These are phyloP conservation scores for Prunus armeniaca DNA, from an alignment of 306 rosid genomes.

Conservation along the genomic window DNA sequence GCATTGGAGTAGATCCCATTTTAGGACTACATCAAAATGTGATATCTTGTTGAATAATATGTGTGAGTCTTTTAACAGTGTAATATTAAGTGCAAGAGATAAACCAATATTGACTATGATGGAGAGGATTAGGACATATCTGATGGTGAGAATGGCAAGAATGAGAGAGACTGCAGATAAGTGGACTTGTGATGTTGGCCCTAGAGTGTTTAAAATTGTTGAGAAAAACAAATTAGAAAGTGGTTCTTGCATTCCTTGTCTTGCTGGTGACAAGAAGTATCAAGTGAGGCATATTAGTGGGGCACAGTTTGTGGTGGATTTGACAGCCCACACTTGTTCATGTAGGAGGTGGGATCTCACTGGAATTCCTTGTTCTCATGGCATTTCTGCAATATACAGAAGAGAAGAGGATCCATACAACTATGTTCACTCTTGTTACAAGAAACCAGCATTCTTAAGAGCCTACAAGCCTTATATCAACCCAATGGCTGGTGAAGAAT, in stretches of 20 bases:
- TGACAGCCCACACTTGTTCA: neutral
- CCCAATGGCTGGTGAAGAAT: too few relatives aligned
- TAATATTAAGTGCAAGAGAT: neutral
- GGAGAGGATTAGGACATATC: neutral
- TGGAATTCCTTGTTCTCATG: neutral
- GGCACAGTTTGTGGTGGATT: neutral
- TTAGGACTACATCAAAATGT: neutral
- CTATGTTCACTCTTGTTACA: neutral
- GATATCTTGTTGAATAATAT: neutral
- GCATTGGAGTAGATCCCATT: too few relatives aligned
- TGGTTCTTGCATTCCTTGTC: neutral
- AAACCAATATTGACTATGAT: neutral
- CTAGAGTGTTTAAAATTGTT: neutral
- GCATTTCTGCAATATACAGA: neutral
- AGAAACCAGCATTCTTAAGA: neutral
- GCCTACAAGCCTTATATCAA: neutral
- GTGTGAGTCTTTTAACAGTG: neutral
- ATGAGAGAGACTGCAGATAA: neutral
- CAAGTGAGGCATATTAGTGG: neutral
- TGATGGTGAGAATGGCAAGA: neutral
- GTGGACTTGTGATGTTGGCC: neutral
- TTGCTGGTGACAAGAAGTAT: neutral
- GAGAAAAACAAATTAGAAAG: neutral
- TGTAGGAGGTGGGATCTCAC: neutral
- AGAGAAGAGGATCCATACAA: neutral